Evolutionary conservation across 768 basidiomycete genomes (phyloP), one percentile per base, ranked within the genome.

Genomic region (Wakefieldia striispora): DNA sequence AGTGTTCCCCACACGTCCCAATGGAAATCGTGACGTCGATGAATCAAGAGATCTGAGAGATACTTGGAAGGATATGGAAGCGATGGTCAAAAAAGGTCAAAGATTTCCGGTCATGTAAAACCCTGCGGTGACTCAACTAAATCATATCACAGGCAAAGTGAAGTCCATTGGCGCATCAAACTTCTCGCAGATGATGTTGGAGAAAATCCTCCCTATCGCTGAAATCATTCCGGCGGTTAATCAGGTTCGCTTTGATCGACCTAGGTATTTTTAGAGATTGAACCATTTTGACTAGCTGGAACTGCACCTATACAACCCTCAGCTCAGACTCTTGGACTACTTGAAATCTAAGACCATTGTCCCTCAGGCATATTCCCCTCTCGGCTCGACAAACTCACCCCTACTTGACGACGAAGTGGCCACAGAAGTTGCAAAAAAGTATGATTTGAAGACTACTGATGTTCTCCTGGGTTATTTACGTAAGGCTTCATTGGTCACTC

Each of bases 31-130:
- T 33, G 88, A 90, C 61, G 72, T 88, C 40, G 80, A 84, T 56
- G 75, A 77, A 57, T 72, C 78, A 35, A 87, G 87, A 80, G 74
- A 81, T 23, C 63, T 90, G 59, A 71, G 66, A 44, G 78, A 91
- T 43, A 92, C 92, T 13, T 93, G 91, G 90, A 82, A 79, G 59
- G 82, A 86, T 65, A 86, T 94, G 85, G 91, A 93, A 65, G 81
- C 72, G 10, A 55, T 91, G 26, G 66, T 81, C 51, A 80, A 79
- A 65, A 84, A 80, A 59, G 88, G 86, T 66, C 63, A 11, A 9
- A 23, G 16, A 5, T 19, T 29, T 23, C 14, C 11, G 20, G n/a
- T 17, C 40, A 47, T 54, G 20, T 36, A 19, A 16, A 62, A 51
- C 11, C n/a, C 17, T 29, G 6, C 21, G 47, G 40, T 37, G 33